Evolutionary conservation across 2,329 filamentous ascomycete genomes (phyloP).

Genomic region (Zasmidium angulare): DNA sequence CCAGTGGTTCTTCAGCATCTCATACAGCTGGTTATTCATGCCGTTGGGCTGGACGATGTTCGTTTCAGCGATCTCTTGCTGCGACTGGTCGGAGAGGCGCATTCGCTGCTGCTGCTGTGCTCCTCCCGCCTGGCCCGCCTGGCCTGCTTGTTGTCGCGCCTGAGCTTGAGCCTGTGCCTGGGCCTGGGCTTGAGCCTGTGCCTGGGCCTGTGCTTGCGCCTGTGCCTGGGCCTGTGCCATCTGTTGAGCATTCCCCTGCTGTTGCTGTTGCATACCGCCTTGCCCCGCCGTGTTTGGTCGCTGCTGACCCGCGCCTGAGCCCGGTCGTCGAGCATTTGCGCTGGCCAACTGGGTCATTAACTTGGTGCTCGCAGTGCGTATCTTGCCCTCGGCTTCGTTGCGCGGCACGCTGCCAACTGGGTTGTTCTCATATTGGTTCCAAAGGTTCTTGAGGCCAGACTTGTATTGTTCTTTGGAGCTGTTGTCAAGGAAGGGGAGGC

Average conservation of each 20-base stretch:
- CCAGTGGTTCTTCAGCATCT: conserved; percentile 12
- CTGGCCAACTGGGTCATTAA: conserved; percentile 37
- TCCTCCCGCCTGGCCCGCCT: conserved; percentile 20
- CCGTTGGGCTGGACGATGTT: conserved; percentile 17
- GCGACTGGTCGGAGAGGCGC: conserved; percentile 7
- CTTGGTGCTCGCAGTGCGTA: conserved; percentile 46
- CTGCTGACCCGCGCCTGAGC: conserved; percentile 21
- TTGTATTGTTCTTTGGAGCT: conserved; percentile 58
- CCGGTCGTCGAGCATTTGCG: conserved; percentile 15
- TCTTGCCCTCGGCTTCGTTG: conserved; percentile 54
- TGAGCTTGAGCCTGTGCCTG: conserved; percentile 12
- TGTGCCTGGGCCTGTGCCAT: conserved; percentile 11
- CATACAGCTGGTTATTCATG: conserved; percentile 12
- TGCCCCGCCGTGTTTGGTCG: conserved; percentile 14
- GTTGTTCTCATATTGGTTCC: conserved; percentile 52
- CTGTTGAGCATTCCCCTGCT: conserved; percentile 6
- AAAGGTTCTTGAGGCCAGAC: conserved; percentile 54
- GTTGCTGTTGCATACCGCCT: conserved; percentile 17
- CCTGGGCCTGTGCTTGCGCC: conserved; percentile 14
- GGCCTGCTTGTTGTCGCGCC: conserved; percentile 13
- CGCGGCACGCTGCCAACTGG: conserved; percentile 50
- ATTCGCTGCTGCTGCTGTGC: conserved; percentile 8
- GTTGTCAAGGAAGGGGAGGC: conserved; percentile 54
- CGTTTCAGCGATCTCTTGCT: conserved; percentile 13
- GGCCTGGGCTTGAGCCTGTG: conserved; percentile 9